Evolutionary conservation across 345 rosid species (phyloP).

Genomic region (Citrus hindsii): DNA sequence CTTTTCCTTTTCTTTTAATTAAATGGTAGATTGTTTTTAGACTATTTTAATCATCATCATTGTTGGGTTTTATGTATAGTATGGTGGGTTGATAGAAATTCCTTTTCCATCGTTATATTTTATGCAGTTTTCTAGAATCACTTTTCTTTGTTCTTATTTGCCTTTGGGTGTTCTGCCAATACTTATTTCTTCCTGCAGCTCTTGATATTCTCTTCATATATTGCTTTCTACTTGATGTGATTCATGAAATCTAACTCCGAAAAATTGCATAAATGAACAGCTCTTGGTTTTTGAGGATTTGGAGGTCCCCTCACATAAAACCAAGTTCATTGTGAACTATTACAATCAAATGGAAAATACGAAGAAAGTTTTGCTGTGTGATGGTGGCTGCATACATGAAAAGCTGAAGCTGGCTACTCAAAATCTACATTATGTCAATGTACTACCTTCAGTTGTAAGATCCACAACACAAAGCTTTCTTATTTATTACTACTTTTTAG

Average conservation of each 20-base stretch:
- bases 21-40: neutral
- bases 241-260: slow-evolving; percentile 7
- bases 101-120: neutral
- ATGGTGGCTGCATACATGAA: slow-evolving; percentile 73
- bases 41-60: neutral
- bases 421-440: slow-evolving; percentile 79
- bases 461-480: neutral
- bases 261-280: slow-evolving; percentile 37
- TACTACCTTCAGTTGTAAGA: slow-evolving; percentile 90
- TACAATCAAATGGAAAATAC: slow-evolving; percentile 68
- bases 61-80: neutral
- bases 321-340: slow-evolving; percentile 70
- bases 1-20: neutral
- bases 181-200: neutral
- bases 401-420: slow-evolving; percentile 90
- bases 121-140: neutral
- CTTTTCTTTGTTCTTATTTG: neutral
- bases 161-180: neutral
- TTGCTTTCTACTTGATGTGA: neutral
- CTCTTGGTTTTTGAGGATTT: slow-evolving; percentile 82
- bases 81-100: neutral
- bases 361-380: slow-evolving; percentile 79
- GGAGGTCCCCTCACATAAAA: slow-evolving; percentile 79
- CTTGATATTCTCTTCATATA: neutral
- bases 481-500: neutral